phyloP scores from a whole-genome alignment of 352 stramenopile genomes.

The Hyaloperonospora brassicae region DNA sequence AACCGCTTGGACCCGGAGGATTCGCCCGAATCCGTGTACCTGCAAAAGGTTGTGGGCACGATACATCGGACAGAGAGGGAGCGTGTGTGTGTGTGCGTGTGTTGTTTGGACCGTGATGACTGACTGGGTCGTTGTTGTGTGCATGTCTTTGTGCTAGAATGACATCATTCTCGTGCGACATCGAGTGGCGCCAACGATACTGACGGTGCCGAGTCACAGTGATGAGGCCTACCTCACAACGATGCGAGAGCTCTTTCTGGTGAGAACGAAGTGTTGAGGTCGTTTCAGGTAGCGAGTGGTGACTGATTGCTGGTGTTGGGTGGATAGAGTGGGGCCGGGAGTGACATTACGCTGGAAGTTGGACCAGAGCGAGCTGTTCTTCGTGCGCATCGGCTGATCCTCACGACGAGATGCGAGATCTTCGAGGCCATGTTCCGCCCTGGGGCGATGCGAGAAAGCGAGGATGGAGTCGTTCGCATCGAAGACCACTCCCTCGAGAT shows the following conservation, averaged over 20 bases:
- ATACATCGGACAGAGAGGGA: not conserved
- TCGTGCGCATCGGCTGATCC: constrained; percentile 58
- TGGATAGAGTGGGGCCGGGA: constrained; percentile 44
- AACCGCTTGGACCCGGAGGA: constrained; percentile 73
- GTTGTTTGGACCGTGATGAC: not conserved
- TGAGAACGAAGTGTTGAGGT: constrained; percentile 13
- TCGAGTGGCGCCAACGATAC: constrained; percentile 29
- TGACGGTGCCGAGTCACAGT: constrained; percentile 41
- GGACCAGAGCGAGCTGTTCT: constrained; percentile 57
- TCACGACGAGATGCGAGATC: constrained; percentile 83
- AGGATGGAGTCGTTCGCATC: constrained; percentile 73
- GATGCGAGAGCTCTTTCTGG: constrained; percentile 68
- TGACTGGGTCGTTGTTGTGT: constrained; percentile 1
- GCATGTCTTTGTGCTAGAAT: constrained; percentile 33
- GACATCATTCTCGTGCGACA: constrained; percentile 79
- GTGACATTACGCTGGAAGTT: constrained; percentile 68
- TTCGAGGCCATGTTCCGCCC: constrained; percentile 86
- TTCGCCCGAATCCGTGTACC: constrained; percentile 74
- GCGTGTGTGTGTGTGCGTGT: not conserved
- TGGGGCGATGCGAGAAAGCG: constrained; percentile 79
- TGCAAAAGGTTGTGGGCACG: constrained; percentile 50
- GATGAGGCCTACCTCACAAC: constrained; percentile 71
- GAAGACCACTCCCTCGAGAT: constrained; percentile 72
- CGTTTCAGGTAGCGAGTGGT: not conserved
- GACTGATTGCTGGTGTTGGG: constrained; percentile 1